Evolutionary conservation across 2,329 filamentous ascomycete genomes (phyloP), one percentile per base, ranked within the genome.

Genomic region (Biscogniauxia marginata): DNA sequence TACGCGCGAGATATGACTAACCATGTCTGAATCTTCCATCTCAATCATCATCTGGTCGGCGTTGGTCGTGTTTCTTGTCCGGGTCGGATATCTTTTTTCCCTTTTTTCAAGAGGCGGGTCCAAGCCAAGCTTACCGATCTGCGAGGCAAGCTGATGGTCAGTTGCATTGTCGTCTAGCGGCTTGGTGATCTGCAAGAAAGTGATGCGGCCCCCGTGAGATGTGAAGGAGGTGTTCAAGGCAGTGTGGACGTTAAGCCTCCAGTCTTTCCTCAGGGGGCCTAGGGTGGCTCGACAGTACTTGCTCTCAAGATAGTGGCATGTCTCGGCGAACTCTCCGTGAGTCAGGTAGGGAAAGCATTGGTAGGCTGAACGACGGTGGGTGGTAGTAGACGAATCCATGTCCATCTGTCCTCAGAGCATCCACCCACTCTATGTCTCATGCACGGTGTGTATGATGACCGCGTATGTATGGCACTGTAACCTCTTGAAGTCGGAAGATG

Each of bases 271-370:
- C 39, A 81, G 65, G 6, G 78, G 75, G 2, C 84, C 86, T 3
- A 86, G 74, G 30, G 75, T 84, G 53, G 81, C 84, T 67, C 77
- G 81, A 55, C 81, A 77, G 70, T 87, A 88, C 59, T 71, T 77
- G 39, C 79, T 75, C 60, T 87, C 84, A 20, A 88, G 76, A 53
- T 82, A 76, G 63, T 87, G 82, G 70, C 88, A 90, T 53, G 80
- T 83, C 66, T 84, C 79, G 52, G 82, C 73, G 61, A 91, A 91
- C 67, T 90, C 87, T 44, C 84, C 79, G 9, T 73, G 66, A 9
- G 74, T 81, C 23, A 91, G 78, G 56, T 81, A 83, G 6, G 88
- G 88, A 67, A 87, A 91, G 50, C 78, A 74, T 56, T 71, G 64
- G 65, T 84, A 80, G 11, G 75, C 75, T 13, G 71, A 68, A 18